Base-by-base conservation (phyloP, 805 yeast genomes). In the Saccharomycopsis javanensis region DNA sequence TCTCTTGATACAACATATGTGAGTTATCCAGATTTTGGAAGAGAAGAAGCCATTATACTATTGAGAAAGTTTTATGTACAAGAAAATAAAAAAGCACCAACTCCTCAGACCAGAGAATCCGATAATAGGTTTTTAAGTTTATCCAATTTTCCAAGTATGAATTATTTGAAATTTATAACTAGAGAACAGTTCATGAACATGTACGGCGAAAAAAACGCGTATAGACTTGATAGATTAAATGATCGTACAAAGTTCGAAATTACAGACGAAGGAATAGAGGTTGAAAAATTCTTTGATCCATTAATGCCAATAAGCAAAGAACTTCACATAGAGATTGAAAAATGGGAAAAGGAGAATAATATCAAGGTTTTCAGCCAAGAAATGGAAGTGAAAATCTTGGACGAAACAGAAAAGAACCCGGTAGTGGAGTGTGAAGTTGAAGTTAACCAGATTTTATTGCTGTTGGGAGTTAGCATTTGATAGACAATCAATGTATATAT, bases 61-160 rank as follows among this genome's bases (percentile, higher is more conserved):
- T 72, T 94, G 48, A 75, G 99, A 57, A 79, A 81, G 66, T 94
- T 94, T 69, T 94, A 94, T 68, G 79, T 91, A 7, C 83, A 80
- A 66, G 95, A 90, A 66, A 94, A 94, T 69, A 84, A 80, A 30
- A 79, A 82, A 50, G 96, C 97, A 0, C 99, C 98, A 0, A 77
- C 70, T 27, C 91, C 96, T 3, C 81, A 86, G 64, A 73, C 78
- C 23, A 91, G 91, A 67, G 84, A 84, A 68, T 48, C 52, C 18
- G 59, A 58, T 51, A 82, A 79, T 68, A 81, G 85, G 68, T 80
- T 71, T 59, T 75, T 82, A 58, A 86, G 78, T 23, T 69, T 71
- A 20, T 77, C 80, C 27, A 76, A 72, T 27, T 86, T 79, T 60
- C 92, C 95, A 0, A 71, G 72, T 0, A 65, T 88, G n/a, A 70